Percentiles rank a stretch among this genome's conserved stretches.
Evolutionary conservation across 768 basidiomycete genomes (phyloP).

Genomic region (Podaxis rugospora): DNA sequence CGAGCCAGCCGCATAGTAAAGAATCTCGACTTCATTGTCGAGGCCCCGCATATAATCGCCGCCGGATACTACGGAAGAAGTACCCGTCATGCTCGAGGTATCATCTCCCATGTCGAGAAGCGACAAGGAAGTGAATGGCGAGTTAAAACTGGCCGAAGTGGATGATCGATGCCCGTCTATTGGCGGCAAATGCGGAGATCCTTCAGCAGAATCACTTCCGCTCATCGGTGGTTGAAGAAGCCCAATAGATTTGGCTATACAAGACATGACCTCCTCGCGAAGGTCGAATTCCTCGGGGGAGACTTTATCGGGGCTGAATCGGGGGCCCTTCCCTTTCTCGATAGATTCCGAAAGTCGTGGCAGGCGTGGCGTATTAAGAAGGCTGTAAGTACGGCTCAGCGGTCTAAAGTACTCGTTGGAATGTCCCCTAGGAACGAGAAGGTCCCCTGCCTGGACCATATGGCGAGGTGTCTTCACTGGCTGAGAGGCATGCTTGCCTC

Average conservation of each 20-base stretch:
- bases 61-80: constrained; percentile 44
- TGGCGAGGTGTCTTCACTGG: constrained; percentile 38
- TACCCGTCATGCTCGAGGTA: constrained; percentile 58
- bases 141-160: constrained; percentile 40
- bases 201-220: constrained; percentile 58
- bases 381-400: constrained; percentile 42
- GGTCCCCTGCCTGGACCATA: constrained; percentile 73
- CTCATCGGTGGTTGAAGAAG: constrained; percentile 82
- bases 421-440: constrained; percentile 54
- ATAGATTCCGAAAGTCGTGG: constrained; percentile 26
- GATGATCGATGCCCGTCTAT: constrained; percentile 30
- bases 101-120: constrained; percentile 71
- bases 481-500: not conserved
- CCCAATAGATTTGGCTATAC: constrained; percentile 96
- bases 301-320: constrained; percentile 15
- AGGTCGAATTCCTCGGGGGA: constrained; percentile 81
- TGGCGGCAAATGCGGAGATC: constrained; percentile 59
- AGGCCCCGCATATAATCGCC: constrained; percentile 73
- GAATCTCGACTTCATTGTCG: constrained; percentile 94
- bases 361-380: constrained; percentile 47
- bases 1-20: constrained; percentile 87
- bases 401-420: constrained; percentile 42
- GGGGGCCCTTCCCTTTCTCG: constrained; percentile 20
- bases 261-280: constrained; percentile 95
- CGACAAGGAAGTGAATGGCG: constrained; percentile 73